These are phyloP conservation scores for Umbelopsis ramanniana DNA, from an alignment of 192 early-diverging fungal genomes.

Conservation along the genomic window DNA sequence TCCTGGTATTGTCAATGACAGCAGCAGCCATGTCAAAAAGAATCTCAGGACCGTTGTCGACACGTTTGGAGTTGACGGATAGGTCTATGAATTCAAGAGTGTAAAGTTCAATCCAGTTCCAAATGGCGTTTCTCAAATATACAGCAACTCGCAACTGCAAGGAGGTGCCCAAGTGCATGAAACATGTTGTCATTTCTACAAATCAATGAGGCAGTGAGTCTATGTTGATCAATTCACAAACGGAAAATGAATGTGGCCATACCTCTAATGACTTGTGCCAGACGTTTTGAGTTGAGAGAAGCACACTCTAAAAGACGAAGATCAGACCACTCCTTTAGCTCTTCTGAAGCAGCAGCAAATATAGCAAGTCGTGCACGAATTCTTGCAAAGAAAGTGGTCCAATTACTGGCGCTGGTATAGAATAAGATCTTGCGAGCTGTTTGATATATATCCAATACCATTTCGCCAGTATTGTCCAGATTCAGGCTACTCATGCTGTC, in stretches of 20 bases:
- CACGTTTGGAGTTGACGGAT: slow-evolving; percentile 58
- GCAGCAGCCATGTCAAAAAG: slow-evolving; percentile 74
- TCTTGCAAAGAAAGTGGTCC: slow-evolving; percentile 77
- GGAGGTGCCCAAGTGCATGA: slow-evolving; percentile 60
- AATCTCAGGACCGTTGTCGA: slow-evolving; percentile 68
- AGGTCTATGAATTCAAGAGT: slow-evolving; percentile 79
- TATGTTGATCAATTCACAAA: too few relatives aligned
- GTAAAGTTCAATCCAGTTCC: slow-evolving; percentile 90
- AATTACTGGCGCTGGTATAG: slow-evolving; percentile 89
- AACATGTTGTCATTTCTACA: slow-evolving; percentile 54
- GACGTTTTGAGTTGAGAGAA: slow-evolving; percentile 67
- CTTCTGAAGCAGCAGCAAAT: slow-evolving; percentile 60
- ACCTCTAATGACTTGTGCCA: slow-evolving; percentile 68
- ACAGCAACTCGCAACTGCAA: slow-evolving; percentile 76
- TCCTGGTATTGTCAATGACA: slow-evolving; percentile 55
- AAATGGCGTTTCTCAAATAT: slow-evolving; percentile 80
- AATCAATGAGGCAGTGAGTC: neutral
- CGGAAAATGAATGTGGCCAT: neutral
- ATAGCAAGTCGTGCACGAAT: slow-evolving; percentile 64
- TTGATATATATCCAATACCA: slow-evolving; percentile 72
- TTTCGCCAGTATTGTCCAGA: slow-evolving; percentile 26
- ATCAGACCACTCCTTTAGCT: slow-evolving; percentile 70
- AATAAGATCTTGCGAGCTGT: slow-evolving; percentile 81
- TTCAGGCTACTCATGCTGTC: slow-evolving; percentile 26
- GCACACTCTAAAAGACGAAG: slow-evolving; percentile 82